These are phyloP conservation scores for Pelargonium citronellum DNA, from an alignment of 441 rosid species.

Conservation along the genomic window DNA sequence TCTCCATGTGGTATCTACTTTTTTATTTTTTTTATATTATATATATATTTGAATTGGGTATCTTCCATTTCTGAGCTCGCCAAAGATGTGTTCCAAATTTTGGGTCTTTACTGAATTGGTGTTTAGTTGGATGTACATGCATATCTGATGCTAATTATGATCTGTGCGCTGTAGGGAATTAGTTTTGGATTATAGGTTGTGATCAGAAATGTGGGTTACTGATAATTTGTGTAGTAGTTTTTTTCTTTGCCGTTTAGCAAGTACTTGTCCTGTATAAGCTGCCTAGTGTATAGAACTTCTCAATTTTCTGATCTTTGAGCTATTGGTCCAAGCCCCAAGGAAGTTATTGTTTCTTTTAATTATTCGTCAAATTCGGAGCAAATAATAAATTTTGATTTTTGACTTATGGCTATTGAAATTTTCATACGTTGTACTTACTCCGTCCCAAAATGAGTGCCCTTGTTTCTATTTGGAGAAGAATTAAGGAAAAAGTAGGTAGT, in stretches of 20 bases:
- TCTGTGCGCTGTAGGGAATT: background rate
- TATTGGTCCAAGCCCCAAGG: background rate
- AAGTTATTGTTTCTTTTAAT: background rate
- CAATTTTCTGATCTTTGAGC: background rate
- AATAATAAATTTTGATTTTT: background rate
- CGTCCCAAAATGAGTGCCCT: too few species aligned
- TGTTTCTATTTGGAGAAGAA: too few species aligned
- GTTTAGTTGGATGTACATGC: background rate
- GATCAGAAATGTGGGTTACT: constrained; percentile 9
- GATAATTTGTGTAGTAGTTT: background rate
- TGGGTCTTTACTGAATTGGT: background rate
- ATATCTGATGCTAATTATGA: background rate
- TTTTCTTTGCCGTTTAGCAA: background rate
- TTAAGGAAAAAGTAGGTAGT: too few species aligned
- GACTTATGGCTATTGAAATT: background rate
- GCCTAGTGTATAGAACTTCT: background rate
- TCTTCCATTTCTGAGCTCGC: background rate
- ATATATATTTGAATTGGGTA: background rate
- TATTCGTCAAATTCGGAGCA: background rate
- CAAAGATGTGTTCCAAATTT: background rate
- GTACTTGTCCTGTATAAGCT: background rate
- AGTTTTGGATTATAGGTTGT: background rate
- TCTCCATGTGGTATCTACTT: constrained; percentile 64
- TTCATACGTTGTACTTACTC: background rate
- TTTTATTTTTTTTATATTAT: background rate